phyloP scores from a whole-genome alignment of 2,329 filamentous ascomycete genomes.

The Sporothrix globosa region DNA sequence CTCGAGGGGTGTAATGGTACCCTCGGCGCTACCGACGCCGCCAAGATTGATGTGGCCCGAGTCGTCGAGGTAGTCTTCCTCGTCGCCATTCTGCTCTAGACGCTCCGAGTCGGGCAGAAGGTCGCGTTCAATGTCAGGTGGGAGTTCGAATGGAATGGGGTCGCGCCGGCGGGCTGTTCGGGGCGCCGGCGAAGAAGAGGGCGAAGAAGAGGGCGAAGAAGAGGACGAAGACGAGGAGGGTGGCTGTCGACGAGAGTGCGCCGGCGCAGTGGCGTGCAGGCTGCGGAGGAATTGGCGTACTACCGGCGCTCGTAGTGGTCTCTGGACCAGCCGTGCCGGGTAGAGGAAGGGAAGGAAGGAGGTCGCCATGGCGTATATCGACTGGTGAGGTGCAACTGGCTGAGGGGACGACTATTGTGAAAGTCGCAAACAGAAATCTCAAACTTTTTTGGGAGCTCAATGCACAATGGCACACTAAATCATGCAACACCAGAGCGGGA shows the following conservation, averaged over 20 bases:
- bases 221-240: not conserved
- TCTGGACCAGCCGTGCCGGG: constrained; percentile 66
- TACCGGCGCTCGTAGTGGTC: constrained; percentile 40
- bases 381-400: not conserved
- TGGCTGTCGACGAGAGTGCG: not conserved
- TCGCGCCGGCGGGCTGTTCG: constrained; percentile 37
- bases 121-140: constrained; percentile 44
- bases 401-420: not conserved
- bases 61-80: constrained; percentile 36
- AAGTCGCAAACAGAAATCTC: not conserved
- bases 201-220: not conserved
- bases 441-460: constrained; percentile 11
- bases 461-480: not conserved
- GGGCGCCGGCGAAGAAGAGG: not conserved
- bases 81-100: constrained; percentile 27
- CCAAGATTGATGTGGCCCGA: constrained; percentile 11
- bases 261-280: constrained; percentile 37
- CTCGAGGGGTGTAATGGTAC: constrained; percentile 63
- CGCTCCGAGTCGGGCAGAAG: constrained; percentile 10
- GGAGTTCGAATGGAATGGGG: constrained; percentile 58
- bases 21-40: constrained; percentile 34
- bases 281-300: constrained; percentile 40
- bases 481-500: not conserved
- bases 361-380: constrained; percentile 47
- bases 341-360: constrained; percentile 70